Evolutionary conservation across 805 yeast species (phyloP), one percentile per base, ranked within the genome.

Genomic region (Candida germanica): DNA sequence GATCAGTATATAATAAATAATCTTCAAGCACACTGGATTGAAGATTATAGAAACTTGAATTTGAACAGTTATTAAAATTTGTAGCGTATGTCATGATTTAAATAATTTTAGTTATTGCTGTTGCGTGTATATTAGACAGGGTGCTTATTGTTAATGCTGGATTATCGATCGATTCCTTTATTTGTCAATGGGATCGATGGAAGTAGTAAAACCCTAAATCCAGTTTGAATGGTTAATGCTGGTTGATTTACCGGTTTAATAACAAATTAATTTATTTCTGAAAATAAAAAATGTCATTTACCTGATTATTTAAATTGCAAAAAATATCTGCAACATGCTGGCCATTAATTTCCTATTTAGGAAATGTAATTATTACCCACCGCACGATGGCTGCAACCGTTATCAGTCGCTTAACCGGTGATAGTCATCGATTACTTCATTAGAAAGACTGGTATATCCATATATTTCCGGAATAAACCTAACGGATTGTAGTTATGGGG

Each of bases 261-360:
- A n/a, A n/a, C n/a, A n/a, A n/a, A n/a, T n/a, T n/a, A n/a, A n/a
- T n/a, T n/a, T n/a, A n/a, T n/a, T n/a, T n/a, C n/a, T n/a, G n/a
- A n/a, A n/a, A n/a, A n/a, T n/a, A n/a, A n/a, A n/a, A n/a, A n/a
- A n/a, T n/a, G n/a, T n/a, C n/a, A n/a, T n/a, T n/a, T n/a, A n/a
- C n/a, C n/a, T 10, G 10, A 20, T 20, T 20, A 20, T 20, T 20
- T 20, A 6, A 7, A 20, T 20, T 20, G 23, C 23, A 20, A 20
- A 20, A 20, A 10, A 6, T 20, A 10, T 7, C 10, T 6, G 9
- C 6, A 6, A 6, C 10, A 10, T 6, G 23, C 27, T 25, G 14
- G 27, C 12, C 30, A 13, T 6, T 3, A 12, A n/a, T 38, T 38
- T 27, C 41, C 37, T 29, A 6, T 17, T 33, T 24, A 17, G 34